These are phyloP conservation scores for Tetratostichococcus sp. DNA, from an alignment of 139 green algal genomes.

Conservation along the genomic window DNA sequence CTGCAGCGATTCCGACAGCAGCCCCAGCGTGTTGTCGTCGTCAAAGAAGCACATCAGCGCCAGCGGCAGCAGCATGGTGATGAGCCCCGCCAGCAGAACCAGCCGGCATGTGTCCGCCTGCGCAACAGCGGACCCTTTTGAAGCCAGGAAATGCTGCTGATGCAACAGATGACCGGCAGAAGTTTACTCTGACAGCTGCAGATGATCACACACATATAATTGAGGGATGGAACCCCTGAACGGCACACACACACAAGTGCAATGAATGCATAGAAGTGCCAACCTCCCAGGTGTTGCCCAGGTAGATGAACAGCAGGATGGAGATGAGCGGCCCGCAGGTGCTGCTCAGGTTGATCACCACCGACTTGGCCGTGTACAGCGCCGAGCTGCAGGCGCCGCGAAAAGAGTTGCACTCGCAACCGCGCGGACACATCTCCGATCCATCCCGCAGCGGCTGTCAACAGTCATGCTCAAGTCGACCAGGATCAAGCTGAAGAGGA, in stretches of 20 bases:
- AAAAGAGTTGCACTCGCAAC: no score
- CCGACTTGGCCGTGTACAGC: slow-evolving; percentile 27
- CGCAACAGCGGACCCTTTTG: neutral
- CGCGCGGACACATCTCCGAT: no score
- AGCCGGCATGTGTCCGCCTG: slow-evolving; percentile 26
- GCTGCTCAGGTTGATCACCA: slow-evolving; percentile 15
- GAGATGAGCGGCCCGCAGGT: slow-evolving; percentile 24
- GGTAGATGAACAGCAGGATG: slow-evolving; percentile 28
- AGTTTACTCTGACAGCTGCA: no score
- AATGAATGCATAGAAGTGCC: neutral
- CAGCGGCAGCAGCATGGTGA: slow-evolving; percentile 27
- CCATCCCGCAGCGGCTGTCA: no score
- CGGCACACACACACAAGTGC: no score
- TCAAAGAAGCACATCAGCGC: slow-evolving; percentile 40
- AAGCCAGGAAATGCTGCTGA: neutral
- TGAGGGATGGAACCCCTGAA: no score
- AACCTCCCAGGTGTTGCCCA: slow-evolving; percentile 41
- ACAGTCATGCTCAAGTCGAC: no score
- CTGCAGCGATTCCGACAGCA: slow-evolving; percentile 1
- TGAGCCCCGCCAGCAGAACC: slow-evolving; percentile 32
- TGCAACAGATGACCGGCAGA: neutral
- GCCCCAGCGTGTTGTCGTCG: slow-evolving; percentile 29
- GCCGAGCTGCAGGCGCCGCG: neutral
- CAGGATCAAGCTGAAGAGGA: no score
- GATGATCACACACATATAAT: no score